phyloP scores from a whole-genome alignment of 116 monocot genomes.

The Papilionanthe hybrid region DNA sequence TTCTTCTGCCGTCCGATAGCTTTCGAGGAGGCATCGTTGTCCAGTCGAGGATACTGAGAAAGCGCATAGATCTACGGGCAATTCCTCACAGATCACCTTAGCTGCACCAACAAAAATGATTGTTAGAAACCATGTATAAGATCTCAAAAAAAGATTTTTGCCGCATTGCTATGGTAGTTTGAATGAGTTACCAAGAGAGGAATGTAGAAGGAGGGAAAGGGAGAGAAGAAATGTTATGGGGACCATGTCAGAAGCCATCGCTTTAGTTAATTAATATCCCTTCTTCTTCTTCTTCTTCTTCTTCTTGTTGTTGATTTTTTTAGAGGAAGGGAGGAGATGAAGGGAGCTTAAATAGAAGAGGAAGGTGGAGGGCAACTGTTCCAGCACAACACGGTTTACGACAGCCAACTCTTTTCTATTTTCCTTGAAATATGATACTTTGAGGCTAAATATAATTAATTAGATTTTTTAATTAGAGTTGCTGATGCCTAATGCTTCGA shows the following conservation, averaged over 20 bases:
- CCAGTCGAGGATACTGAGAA: slow-evolving; percentile 38
- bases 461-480: no score
- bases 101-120: slow-evolving; percentile 11
- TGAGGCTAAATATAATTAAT: no score
- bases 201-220: neutral
- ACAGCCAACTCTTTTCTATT: no score
- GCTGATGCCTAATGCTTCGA: no score
- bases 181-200: neutral
- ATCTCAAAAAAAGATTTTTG: neutral
- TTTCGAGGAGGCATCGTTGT: slow-evolving; percentile 44
- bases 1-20: slow-evolving; percentile 1
- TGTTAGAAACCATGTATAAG: no score
- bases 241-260: neutral
- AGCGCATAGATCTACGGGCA: slow-evolving; percentile 29
- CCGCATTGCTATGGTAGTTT: neutral
- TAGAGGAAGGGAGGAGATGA: no score
- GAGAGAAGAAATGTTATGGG: neutral
- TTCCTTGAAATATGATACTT: no score
- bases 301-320: neutral
- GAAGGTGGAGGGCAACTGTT: no score
- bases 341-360: neutral
- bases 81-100: slow-evolving; percentile 35
- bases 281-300: neutral
- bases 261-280: neutral
- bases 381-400: no score